Evolutionary conservation across 148 eudicot genomes (phyloP), one percentile per base, ranked within the genome.

Genomic region (Persicaria maculosa): DNA sequence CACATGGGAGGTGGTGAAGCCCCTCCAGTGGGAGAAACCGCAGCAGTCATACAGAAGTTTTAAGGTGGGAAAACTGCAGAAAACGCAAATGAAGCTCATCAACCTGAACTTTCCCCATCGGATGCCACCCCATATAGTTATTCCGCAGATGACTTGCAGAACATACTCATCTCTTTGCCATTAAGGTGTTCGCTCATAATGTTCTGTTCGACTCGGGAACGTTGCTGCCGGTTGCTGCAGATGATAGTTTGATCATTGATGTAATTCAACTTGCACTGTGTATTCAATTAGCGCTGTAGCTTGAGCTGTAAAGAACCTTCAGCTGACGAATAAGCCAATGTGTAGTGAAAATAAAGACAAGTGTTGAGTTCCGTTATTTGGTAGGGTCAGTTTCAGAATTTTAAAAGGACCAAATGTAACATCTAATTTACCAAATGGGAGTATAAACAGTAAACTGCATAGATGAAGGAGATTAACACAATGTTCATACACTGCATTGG

Each of bases 1-100:
- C 79, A 72, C 87, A 61, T 84, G 87, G 87, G 87, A 84, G 81
- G 77, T 72, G 7, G 87, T 84, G 75, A 84, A 84, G 87, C 81
- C 79, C 75, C 87, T 84, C 76, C 82, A 84, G 72, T 81, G 85
- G 85, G 87, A 81, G 31, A 84, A 84, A 77, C 83, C 87, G 59
- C 79, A 80, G 76, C 47, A 65, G 70, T 5, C 45, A 14, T 40
- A 43, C 14, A 65, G 70, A 65, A 65, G 70, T 43, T 36, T 43
- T 65, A 31, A 15, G 15, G 46, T 65, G 47, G 70, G 70, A 9
- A 43, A 40, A 43, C 8, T 65, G 47, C 70, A 65, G 70, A 65
- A 65, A 65, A 65, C 70, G 7, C n/a, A 19, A 65, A 65, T 40
- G 47, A 40, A 65, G 70, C 46, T 65, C 43, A 15, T 40, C 6